Evolutionary conservation across 2,329 filamentous ascomycete genomes (phyloP), one percentile per base, ranked within the genome.

Genomic region (Drechslera avenae): DNA sequence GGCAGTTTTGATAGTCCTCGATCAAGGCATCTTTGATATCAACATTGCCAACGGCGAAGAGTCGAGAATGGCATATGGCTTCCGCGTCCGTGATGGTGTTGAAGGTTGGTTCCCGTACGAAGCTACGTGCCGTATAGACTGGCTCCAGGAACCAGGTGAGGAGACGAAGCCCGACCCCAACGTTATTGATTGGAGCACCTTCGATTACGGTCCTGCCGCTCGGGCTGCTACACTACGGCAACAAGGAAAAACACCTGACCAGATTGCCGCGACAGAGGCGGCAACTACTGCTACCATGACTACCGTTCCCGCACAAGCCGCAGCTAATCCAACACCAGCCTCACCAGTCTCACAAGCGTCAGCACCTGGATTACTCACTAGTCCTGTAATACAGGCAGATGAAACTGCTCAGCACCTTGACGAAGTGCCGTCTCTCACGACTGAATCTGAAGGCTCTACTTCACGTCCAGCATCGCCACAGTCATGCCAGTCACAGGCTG

Each of bases 51-150:
- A 16, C 19, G 46, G 32, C 9, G 9, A 31, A 17, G 23, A 44
- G 13, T 33, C 32, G 5, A 16, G 12, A n/a, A 50, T 50, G 39
- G 49, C 43, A 17, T 46, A 46, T 31, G 42, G 43, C 32, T 19
- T 13, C 2, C 36, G 42, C 12, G 12, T 9, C 13, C 19, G 46
- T 13, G 46, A 50, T 21, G 51, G 51, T 5, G 17, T 26, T 10
- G 18, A 14, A 23, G 51, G 51, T 26, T 54, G 40, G 40, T 54
- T 54, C 36, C 19, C 33, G 9, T 54, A 50, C 28, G 18, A 35
- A 28, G 14, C 39, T 19, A 54, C 46, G 5, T 49, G 50, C n/a
- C 45, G 34, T 9, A 37, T 40, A n/a, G 36, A 49, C 30, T 49
- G 50, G 45, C 26, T 23, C n/a, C n/a, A 36, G 32, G 45, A 53